Conservation (phyloP, 805 yeast genomes). For the Schwanniomyces occidentalis region DNA sequence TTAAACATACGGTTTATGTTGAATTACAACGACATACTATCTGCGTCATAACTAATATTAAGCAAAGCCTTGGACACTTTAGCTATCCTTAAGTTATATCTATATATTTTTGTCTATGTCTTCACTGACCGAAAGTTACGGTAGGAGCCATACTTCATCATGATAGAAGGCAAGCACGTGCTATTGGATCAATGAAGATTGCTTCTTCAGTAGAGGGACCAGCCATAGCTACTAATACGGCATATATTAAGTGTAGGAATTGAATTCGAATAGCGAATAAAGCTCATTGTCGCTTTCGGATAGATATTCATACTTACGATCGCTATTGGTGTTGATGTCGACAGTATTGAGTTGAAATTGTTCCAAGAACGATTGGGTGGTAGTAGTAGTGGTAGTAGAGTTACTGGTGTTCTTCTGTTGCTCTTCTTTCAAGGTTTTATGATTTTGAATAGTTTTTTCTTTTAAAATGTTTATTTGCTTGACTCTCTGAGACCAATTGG, state of each 20-base stretch:
- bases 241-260: conserved; percentile 28
- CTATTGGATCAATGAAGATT: not conserved
- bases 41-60: too few species aligned
- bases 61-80: too few species aligned
- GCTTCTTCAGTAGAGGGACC: too few species aligned
- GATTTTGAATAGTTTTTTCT: conserved; percentile 26
- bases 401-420: conserved; percentile 10
- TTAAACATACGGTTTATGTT: too few species aligned
- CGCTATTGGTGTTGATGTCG: conserved; percentile 3
- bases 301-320: conserved; percentile 22
- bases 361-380: conserved; percentile 34
- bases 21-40: too few species aligned
- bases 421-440: conserved; percentile 28
- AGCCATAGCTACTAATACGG: too few species aligned
- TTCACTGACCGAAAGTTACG: too few species aligned
- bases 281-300: conserved; percentile 17
- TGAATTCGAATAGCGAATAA: conserved; percentile 30
- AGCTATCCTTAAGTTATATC: too few species aligned
- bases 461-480: conserved; percentile 48
- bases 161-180: too few species aligned
- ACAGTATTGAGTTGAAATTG: conserved; percentile 21
- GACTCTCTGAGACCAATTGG: conserved; percentile 70
- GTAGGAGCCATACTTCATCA: too few species aligned
- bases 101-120: too few species aligned
- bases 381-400: conserved; percentile 9